These are phyloP conservation scores for Tephrocybe sp. DNA, from an alignment of 768 basidiomycete genomes.

Conservation along the genomic window DNA sequence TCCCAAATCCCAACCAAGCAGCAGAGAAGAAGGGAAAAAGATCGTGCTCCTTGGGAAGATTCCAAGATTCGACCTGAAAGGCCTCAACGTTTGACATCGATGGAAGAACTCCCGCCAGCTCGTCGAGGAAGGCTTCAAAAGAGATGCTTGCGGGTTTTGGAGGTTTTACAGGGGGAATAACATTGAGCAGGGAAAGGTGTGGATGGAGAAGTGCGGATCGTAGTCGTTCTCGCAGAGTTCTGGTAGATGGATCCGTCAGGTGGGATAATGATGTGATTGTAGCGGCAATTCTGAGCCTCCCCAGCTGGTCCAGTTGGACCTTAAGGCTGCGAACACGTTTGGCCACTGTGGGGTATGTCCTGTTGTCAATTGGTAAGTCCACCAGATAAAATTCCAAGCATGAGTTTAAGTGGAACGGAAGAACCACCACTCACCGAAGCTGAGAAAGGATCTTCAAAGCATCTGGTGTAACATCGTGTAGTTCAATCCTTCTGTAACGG, in stretches of 20 bases:
- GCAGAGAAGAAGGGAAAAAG: conserved; percentile 31
- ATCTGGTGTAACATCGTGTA: conserved; percentile 21
- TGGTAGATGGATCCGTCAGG: not conserved
- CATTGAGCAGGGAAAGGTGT: conserved; percentile 1
- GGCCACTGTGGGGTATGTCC: conserved; percentile 20
- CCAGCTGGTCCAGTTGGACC: conserved; percentile 13
- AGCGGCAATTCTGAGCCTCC: not conserved
- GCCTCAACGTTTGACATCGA: conserved; percentile 29
- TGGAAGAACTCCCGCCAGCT: conserved; percentile 30
- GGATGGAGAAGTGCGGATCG: conserved; percentile 11
- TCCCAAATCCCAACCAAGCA: conserved; percentile 42
- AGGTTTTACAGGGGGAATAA: conserved; percentile 1
- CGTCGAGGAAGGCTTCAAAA: conserved; percentile 27
- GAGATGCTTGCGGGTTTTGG: conserved; percentile 9
- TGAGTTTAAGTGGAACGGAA: not conserved
- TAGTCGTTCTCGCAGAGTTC: conserved; percentile 2
- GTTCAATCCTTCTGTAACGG: conserved; percentile 25
- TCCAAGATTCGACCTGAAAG: conserved; percentile 42
- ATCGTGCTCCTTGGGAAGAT: conserved; percentile 29
- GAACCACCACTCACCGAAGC: conserved; percentile 18
- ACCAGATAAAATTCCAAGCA: not conserved
- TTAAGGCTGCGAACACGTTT: conserved; percentile 17
- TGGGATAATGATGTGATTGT: not conserved
- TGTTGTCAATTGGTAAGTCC: conserved; percentile 5
- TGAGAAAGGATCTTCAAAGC: conserved; percentile 17